These are phyloP conservation scores for Durusdinium trenchii DNA, from an alignment of 73 alveolate genomes.

Conservation along the genomic window DNA sequence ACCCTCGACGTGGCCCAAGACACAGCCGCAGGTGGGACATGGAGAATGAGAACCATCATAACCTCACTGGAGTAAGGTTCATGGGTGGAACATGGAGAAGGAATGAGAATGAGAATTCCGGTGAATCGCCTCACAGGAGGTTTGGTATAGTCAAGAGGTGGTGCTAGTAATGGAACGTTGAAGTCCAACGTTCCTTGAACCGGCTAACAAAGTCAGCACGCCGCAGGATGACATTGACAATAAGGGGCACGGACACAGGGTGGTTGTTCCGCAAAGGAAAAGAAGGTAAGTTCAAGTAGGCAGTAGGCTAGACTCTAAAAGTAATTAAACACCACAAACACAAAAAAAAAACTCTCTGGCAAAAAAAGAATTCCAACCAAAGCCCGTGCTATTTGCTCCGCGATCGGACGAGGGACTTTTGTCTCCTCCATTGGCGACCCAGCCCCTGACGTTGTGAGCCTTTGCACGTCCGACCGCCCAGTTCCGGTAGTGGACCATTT, in stretches of 20 bases:
- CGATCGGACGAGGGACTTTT: not conserved
- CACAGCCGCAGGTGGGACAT: slow-evolving; percentile 90
- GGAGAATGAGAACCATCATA: slow-evolving; percentile 70
- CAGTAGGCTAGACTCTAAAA: no score
- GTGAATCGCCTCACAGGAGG: no score
- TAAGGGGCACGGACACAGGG: no score
- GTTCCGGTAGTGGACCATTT: slow-evolving; percentile 62
- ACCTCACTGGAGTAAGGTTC: not conserved
- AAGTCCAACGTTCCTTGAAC: no score
- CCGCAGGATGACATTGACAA: no score
- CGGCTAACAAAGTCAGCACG: no score
- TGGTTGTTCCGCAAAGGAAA: no score
- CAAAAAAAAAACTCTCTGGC: not conserved
- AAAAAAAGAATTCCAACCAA: not conserved
- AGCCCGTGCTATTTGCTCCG: not conserved
- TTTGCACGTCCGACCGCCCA: slow-evolving; percentile 52
- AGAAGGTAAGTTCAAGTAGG: no score
- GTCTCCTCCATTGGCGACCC: slow-evolving; percentile 88
- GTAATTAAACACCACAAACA: not conserved
- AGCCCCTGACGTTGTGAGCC: slow-evolving; percentile 59
- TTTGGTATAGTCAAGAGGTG: no score
- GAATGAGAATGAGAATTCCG: no score
- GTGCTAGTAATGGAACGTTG: no score
- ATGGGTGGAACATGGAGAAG: no score
- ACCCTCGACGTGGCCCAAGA: slow-evolving; percentile 74